Percentiles rank a stretch among this genome's conserved stretches.
phyloP scores from a whole-genome alignment of 805 yeast genomes.

The Pichia californica region DNA sequence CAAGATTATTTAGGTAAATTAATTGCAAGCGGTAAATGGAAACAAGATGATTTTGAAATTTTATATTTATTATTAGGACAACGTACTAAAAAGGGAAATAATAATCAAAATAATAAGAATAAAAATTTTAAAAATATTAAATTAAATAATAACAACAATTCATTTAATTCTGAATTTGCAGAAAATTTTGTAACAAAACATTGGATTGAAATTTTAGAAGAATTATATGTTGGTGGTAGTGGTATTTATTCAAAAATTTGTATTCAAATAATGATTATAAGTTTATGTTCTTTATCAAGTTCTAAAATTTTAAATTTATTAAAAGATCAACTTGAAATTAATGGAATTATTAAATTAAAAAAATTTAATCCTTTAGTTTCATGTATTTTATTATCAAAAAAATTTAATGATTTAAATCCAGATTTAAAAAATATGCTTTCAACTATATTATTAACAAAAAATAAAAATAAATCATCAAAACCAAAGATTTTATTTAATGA shows the following conservation, averaged over 20 bases:
- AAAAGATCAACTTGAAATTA: constrained; percentile 39
- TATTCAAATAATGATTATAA: constrained; percentile 45
- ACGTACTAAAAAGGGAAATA: constrained; percentile 16
- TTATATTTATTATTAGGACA: constrained; percentile 43
- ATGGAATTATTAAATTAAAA: constrained; percentile 34
- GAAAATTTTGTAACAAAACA: constrained; percentile 45
- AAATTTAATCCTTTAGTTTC: constrained; percentile 48
- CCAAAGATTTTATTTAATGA: constrained; percentile 19
- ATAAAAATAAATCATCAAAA: not conserved
- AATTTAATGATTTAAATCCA: constrained; percentile 42
- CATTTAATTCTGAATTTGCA: constrained; percentile 33
- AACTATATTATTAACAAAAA: constrained; percentile 31
- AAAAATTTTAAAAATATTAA: constrained; percentile 13
- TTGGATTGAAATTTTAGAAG: constrained; percentile 59
- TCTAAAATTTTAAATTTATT: constrained; percentile 37
- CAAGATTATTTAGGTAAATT: constrained; percentile 47
- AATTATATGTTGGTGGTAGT: constrained; percentile 49
- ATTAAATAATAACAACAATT: constrained; percentile 14
- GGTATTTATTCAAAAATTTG: constrained; percentile 42
- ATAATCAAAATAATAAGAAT: constrained; percentile 12
- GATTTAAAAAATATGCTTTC: constrained; percentile 46
- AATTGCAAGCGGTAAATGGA: constrained; percentile 43
- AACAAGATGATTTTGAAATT: constrained; percentile 37
- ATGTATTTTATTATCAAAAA: constrained; percentile 43
- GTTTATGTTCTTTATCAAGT: constrained; percentile 43